Conservation (phyloP, 805 yeast species). For the Pichia phayaonensis region DNA sequence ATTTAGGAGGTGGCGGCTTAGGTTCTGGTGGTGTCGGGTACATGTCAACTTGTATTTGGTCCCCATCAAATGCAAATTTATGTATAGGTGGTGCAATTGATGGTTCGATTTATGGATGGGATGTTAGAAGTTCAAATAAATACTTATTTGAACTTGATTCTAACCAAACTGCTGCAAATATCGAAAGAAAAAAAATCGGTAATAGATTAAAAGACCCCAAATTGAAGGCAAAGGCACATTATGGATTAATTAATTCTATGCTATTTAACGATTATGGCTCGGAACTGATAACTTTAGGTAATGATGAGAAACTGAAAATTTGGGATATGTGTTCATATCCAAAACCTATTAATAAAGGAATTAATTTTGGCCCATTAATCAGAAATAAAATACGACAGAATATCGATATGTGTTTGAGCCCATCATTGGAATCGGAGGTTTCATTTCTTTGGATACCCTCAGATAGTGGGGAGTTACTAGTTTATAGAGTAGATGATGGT, state of each 20-base stretch:
- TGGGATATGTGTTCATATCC: constrained; percentile 64
- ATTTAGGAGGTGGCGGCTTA: constrained; percentile 35
- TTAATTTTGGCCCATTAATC: constrained; percentile 73
- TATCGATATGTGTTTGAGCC: constrained; percentile 47
- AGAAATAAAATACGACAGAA: constrained; percentile 57
- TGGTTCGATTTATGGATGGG: constrained; percentile 83
- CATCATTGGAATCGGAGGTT: constrained; percentile 42
- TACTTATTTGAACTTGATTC: constrained; percentile 60
- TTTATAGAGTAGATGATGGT: constrained; percentile 55
- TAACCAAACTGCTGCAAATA: constrained; percentile 18
- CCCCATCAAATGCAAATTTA: constrained; percentile 52
- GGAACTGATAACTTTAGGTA: constrained; percentile 57
- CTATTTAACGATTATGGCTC: constrained; percentile 66
- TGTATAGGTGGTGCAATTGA: constrained; percentile 76
- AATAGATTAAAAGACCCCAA: background rate
- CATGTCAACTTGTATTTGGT: constrained; percentile 43
- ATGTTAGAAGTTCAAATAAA: constrained; percentile 59
- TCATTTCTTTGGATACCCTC: constrained; percentile 65
- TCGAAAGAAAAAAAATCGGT: background rate
- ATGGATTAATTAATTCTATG: constrained; percentile 71
- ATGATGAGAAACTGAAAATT: constrained; percentile 70
- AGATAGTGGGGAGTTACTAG: constrained; percentile 63
- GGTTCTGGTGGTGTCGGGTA: constrained; percentile 24
- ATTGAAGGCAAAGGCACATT: constrained; percentile 53
- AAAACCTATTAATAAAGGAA: constrained; percentile 43